Evolutionary conservation across 306 rosid genomes (phyloP), one percentile per base, ranked within the genome.

Genomic region (Fragaria vesca): DNA sequence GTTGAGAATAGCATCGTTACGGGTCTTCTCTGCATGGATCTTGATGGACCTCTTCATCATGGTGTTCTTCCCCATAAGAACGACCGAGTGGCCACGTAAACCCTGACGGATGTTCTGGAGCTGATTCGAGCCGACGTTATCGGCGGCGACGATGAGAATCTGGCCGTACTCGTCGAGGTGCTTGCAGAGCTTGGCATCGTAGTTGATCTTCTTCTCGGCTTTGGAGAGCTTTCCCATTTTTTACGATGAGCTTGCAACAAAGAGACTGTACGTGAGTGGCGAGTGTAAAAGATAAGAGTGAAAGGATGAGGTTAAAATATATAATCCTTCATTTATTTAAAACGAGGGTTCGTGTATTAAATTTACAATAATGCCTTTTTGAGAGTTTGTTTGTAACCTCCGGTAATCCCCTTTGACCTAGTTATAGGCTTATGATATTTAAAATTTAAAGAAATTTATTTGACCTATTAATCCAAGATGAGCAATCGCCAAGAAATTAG

Each of bases 21-120:
- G 95, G 1, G 98, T 89, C 20, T 87, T 87, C 46, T 89, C 95
- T 21, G 98, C 21, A 32, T 94, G 96, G 0, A 92, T 90, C 52
- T 96, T 79, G 4, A 94, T 80, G 2, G 97, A 83, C 0, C 98
- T 87, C 86, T 92, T 94, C 98, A 94, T 94, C 98, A 92, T 92
- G 26, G 97, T 94, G 82, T 94, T 94, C 82, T 94, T 94, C 0
- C 98, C 98, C 98, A 94, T 94, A 20, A 94, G 96, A 7, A 94
- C 97, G 0, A 87, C 34, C 0, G 97, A 94, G 24, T 94, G 95
- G 0, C 98, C 98, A 8, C 98, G 93, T 0, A 94, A 85, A 69
- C 98, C 98, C 52, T 69, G 60, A 10, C 97, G 81, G 71, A 92
- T 94, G 78, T 58, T 89, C 88, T 92, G 98, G 12, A 94, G 97